Evolutionary conservation across 331 rosid genomes (phyloP).

Genomic region (Erythrophleum ivorense): DNA sequence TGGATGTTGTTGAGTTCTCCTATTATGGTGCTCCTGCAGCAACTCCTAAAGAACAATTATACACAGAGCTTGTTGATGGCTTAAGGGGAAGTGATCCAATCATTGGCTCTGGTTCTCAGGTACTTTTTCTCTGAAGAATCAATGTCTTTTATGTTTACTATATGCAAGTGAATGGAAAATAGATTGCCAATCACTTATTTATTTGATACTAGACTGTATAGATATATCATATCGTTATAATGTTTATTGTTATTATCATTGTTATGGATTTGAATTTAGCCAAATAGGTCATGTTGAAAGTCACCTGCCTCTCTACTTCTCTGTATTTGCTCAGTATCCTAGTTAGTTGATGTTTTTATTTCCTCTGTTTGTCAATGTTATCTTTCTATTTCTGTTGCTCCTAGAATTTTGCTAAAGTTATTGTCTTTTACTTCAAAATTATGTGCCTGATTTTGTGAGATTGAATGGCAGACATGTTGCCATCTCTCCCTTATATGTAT

Average conservation of each 20-base stretch:
- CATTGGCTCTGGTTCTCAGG: conserved; percentile 99
- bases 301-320: not conserved
- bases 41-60: conserved; percentile 91
- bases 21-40: conserved; percentile 96
- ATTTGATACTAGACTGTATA: not conserved
- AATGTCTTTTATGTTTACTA: conserved; percentile 28
- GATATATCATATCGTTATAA: not conserved
- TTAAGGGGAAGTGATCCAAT: conserved; percentile 86
- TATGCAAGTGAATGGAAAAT: conserved; percentile 24
- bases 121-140: conserved; percentile 46
- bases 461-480: too few species aligned
- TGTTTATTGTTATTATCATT: conserved; percentile 4
- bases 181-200: not conserved
- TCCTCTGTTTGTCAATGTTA: too few species aligned
- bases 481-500: too few species aligned
- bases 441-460: too few species aligned
- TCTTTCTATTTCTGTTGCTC: too few species aligned
- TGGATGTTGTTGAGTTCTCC: conserved; percentile 98
- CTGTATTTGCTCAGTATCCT: too few species aligned
- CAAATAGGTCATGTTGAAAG: conserved; percentile 1
- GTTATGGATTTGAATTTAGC: not conserved
- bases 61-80: conserved; percentile 93
- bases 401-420: too few species aligned
- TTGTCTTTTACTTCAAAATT: too few species aligned
- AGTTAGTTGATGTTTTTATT: too few species aligned